Evolutionary conservation across 768 basidiomycete genomes (phyloP).

Genomic region (Mrakia frigida): DNA sequence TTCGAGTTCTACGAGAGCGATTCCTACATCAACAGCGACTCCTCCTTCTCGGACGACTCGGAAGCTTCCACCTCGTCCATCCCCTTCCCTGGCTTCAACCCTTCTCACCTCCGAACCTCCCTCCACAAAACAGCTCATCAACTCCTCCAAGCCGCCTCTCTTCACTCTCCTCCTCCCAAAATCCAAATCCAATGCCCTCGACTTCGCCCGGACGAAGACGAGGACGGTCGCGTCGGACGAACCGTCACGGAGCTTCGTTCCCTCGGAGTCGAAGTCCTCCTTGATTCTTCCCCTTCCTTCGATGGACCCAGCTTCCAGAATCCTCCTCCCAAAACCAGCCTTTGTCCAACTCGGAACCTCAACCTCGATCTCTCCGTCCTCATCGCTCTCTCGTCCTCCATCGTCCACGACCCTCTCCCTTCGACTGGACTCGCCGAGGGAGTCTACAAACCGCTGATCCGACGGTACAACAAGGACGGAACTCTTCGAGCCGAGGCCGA

Average conservation of each 20-base stretch:
- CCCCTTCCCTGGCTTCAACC: slow-evolving; percentile 35
- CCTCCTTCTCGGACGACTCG: slow-evolving; percentile 44
- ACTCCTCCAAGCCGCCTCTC: slow-evolving; percentile 58
- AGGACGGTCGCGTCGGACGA: slow-evolving; percentile 45
- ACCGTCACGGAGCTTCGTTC: slow-evolving; percentile 56
- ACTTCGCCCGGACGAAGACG: slow-evolving; percentile 43
- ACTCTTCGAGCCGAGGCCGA: neutral
- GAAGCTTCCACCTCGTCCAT: slow-evolving; percentile 28
- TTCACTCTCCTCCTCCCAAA: slow-evolving; percentile 46
- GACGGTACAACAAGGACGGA: slow-evolving; percentile 30
- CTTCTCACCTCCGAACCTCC: slow-evolving; percentile 57
- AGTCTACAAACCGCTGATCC: slow-evolving; percentile 55
- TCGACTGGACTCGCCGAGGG: slow-evolving; percentile 54
- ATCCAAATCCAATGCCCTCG: slow-evolving; percentile 63
- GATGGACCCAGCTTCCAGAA: neutral
- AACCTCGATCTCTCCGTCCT: slow-evolving; percentile 80
- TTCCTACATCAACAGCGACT: slow-evolving; percentile 64
- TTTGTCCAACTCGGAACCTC: slow-evolving; percentile 55
- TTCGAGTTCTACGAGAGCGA: slow-evolving; percentile 81
- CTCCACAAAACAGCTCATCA: slow-evolving; percentile 64
- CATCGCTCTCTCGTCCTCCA: slow-evolving; percentile 76
- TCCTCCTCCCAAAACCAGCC: slow-evolving; percentile 26
- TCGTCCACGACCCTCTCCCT: slow-evolving; percentile 69
- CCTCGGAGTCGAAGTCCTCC: slow-evolving; percentile 62
- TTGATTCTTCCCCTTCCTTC: slow-evolving; percentile 38